Evolutionary conservation across 495 filamentous ascomycete species (phyloP), one percentile per base, ranked within the genome.

Genomic region (Tuber brumale): DNA sequence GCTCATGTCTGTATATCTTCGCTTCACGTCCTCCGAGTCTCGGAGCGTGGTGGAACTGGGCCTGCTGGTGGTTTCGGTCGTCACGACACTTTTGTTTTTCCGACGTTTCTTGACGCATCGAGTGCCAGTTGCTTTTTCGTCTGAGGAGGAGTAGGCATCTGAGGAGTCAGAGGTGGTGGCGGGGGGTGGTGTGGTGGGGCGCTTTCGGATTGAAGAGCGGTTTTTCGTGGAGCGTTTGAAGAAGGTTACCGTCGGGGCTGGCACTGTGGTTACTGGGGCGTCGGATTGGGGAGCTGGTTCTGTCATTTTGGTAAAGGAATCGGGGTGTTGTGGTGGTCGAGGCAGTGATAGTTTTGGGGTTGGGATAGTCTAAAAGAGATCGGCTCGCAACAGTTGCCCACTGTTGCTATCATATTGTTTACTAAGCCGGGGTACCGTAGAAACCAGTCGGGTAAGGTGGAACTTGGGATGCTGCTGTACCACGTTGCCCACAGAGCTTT

Each of bases 221-320:
- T 87, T 86, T 82, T 93, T 96, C 70, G 87, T 86, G 73, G 88
- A 86, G 80, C 95, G 92, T 85, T 97, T 97, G 89, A 99, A 99
- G 69, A 92, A 85, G 45, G 91, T 86, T 23, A 90, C 87, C 21
- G 88, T 85, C 4, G 85, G 84, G 21, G 83, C 73, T 9, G 85
- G 76, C 39, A 75, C 70, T 21, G 70, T 73, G 35, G 73, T 71
- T 71, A 57, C 44, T 61, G 70, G 42, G 48, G 69, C 43, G 23
- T 72, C 66, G 51, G 41, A 39, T 31, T 19, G 57, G 57, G 57
- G 27, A 76, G 39, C 23, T 39, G 74, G 44, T 27, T 31, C 48
- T 45, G 46, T 46, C 71, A 70, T 18, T 74, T 35, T 69, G 42
- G 27, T 10, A 72, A 35, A 41, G 77, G 23, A 21, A 70, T 70